Conservation (phyloP, 116 monocot genomes). For the Zostera marina region DNA sequence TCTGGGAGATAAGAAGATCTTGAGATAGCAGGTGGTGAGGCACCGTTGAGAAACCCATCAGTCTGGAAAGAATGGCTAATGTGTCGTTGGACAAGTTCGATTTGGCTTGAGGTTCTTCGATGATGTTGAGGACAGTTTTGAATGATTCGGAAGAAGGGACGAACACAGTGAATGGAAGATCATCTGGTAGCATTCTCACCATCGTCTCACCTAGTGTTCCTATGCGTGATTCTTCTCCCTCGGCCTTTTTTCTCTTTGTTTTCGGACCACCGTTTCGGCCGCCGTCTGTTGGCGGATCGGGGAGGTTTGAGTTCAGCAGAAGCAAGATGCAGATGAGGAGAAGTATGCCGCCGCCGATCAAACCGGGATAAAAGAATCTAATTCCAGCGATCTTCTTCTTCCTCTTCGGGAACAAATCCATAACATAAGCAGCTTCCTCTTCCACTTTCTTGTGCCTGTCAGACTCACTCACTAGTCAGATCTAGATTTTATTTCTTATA, state of each 20-base stretch:
- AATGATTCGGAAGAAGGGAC: conserved; percentile 53
- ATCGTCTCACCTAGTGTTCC: conserved; percentile 51
- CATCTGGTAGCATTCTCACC: conserved; percentile 55
- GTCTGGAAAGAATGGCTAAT: conserved; percentile 37
- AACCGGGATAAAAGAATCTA: neutral
- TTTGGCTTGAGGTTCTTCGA: conserved; percentile 14
- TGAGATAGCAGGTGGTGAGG: conserved; percentile 23
- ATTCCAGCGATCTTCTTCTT: neutral
- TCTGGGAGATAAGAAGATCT: conserved; percentile 16
- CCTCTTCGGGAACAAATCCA: neutral
- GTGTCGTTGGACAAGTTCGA: conserved; percentile 16
- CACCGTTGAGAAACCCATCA: conserved; percentile 36
- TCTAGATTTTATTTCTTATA: too few relatives aligned
- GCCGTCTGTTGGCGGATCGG: conserved; percentile 14
- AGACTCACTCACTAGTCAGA: too few relatives aligned
- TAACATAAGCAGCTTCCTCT: too few relatives aligned
- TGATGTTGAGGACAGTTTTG: conserved; percentile 22
- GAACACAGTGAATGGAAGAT: conserved; percentile 69
- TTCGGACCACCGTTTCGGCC: neutral
- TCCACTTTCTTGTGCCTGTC: too few relatives aligned
- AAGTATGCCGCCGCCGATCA: conserved; percentile 11
- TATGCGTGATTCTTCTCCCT: conserved; percentile 1
- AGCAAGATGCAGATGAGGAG: conserved; percentile 13
- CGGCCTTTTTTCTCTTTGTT: neutral
- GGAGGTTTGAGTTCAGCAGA: conserved; percentile 26